A percentile compares a stretch with the other conserved stretches of the same genome.
phyloP scores from a whole-genome alignment of 176 grass and related monocot species.

The Phoenix roebelenii region DNA sequence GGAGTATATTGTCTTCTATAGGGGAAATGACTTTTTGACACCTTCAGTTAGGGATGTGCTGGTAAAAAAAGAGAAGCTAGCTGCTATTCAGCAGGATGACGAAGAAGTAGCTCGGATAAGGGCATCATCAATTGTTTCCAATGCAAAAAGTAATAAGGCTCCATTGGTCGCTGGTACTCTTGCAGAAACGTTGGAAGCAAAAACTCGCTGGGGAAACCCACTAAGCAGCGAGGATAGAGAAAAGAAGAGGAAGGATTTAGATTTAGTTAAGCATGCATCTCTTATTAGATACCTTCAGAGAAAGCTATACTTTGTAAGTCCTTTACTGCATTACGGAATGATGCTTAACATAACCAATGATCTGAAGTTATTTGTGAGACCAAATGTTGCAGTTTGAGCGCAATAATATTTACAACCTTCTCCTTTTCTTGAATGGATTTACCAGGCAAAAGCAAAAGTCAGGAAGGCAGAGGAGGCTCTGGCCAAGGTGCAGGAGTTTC shows the following conservation, averaged over 20 bases:
- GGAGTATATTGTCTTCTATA: constrained; percentile 85
- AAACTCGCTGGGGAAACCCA: constrained; percentile 50
- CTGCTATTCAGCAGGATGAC: constrained; percentile 45
- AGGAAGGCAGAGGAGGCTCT: constrained; percentile 79
- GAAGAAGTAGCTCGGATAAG: constrained; percentile 76
- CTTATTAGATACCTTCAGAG: constrained; percentile 62
- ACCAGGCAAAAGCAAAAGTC: constrained; percentile 70
- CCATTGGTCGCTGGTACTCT: constrained; percentile 77
- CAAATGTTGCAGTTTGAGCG: not conserved
- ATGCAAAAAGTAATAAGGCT: constrained; percentile 28
- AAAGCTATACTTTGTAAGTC: constrained; percentile 70
- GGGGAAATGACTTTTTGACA: constrained; percentile 80
- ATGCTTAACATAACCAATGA: too few relatives aligned
- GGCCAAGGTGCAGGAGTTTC: constrained; percentile 71
- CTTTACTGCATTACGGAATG: constrained; percentile 12
- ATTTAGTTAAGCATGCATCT: constrained; percentile 58
- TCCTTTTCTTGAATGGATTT: not conserved
- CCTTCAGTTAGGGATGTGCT: constrained; percentile 63
- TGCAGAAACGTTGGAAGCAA: constrained; percentile 70
- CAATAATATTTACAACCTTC: constrained; percentile 12
- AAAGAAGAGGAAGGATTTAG: constrained; percentile 54
- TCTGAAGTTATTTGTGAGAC: too few relatives aligned
- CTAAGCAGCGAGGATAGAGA: constrained; percentile 45
- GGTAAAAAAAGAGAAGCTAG: constrained; percentile 55
- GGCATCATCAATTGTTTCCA: constrained; percentile 35